Evolutionary conservation across 345 rosid species (phyloP), one percentile per base, ranked within the genome.

Genomic region (Psidium friedrichsthalianum): DNA sequence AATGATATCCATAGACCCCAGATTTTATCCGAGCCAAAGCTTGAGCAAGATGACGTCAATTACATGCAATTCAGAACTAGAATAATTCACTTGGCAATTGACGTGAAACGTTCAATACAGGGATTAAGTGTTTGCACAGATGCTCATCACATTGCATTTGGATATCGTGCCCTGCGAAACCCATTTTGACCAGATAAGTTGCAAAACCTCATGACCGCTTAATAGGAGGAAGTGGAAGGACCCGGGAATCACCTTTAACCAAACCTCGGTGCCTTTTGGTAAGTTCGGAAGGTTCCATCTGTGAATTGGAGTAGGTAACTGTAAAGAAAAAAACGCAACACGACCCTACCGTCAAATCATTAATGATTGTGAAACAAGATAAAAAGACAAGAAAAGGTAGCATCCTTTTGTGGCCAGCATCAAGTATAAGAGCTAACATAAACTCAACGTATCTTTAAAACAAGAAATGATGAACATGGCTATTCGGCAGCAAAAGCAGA

Each of bases 251-350:
- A 96, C 98, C 98, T 96, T 96, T 87, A 96, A 88, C 94, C 94
- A 95, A 56, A 95, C 93, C 84, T 96, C 97, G 0, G 98, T 92
- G 86, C 90, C 90, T 25, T 82, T 85, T 14, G 98, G 99, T 89
- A 97, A 90, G 84, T 92, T 90, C 36, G 98, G 99, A 51, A 97
- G 96, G 86, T 93, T 92, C 98, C 98, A 97, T 40, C 87, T 89
- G 86, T 95, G 98, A 88, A 95, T 97, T 29, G 99, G 99, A 86
- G 99, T 93, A 54, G 98, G 98, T 74, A 91, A 89, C 93, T 95
- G 93, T 20, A 32, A 47, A 56, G n/a, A 20, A 3, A 80, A 18
- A 32, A 56, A 74, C 24, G 15, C 36, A 47, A 44, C 15, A 56
- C 56, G 47, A 82, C 22, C 25, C 36, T 36, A 74, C 47, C 29